Base-by-base conservation (phyloP, 1,139 yeast genomes). In the Yamadazyma aaseri region DNA sequence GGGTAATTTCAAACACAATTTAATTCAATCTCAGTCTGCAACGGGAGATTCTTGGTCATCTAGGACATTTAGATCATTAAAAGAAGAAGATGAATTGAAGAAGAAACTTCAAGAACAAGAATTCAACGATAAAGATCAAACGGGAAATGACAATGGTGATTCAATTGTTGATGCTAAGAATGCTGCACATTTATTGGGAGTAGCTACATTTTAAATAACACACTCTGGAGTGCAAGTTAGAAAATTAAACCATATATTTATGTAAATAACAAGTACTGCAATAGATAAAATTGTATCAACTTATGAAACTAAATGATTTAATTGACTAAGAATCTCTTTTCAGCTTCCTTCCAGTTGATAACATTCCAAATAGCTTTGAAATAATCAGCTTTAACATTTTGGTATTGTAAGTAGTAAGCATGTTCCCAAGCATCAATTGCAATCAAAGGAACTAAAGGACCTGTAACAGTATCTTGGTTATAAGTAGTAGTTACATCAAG, bases 171-270 rank as follows among this genome's bases (percentile, higher is more conserved):
- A 86, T 60, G 95, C 96, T 1, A 78, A 77, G 45, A 81, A 79
- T 51, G 97, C 96, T 1, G 97, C 96, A 1, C 67, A 77, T 31
- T 52, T 89, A 28, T 65, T 89, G 27, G 95, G 95, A 1, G 81
- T 81, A 2, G 81, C 92, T 2, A 80, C 86, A 1, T 86, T 86
- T 50, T 81, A 58, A n/a, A n/a, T n/a, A n/a, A 43, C 7, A 20
- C n/a, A 22, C 13, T 22, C 25, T 7, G 13, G 25, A 22, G 20
- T 18, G 20, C 9, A 18, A 18, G 6, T 7, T 7, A 7, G 20
- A 18, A 9, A 22, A n/a, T 8, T 12, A 12, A 7, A 22, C n/a
- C 12, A 10, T 22, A 22, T 22, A 10, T 22, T 22, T 12, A 8
- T 22, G 6, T 8, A n/a, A n/a, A n/a, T 17, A 18, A 8, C 27